Evolutionary conservation across 2,329 filamentous ascomycete species (phyloP).

Genomic region (Juglanconis sp.): DNA sequence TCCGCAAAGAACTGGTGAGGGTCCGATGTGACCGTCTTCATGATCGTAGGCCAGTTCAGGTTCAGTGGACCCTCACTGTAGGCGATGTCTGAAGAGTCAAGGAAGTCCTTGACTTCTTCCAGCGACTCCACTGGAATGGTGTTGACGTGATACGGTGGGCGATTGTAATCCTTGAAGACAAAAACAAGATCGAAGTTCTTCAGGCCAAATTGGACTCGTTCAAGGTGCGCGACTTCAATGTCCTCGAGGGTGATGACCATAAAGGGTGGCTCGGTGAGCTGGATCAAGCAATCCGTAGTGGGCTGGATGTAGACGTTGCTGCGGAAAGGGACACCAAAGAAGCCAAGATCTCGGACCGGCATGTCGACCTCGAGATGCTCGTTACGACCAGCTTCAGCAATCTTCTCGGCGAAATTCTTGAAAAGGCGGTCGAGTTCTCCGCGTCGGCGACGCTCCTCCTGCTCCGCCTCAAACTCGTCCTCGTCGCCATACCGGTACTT

Average conservation of each 20-base stretch:
- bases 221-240: conserved; percentile 92
- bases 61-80: conserved; percentile 94
- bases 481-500: conserved; percentile 98
- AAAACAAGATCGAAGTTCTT: conserved; percentile 99
- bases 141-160: conserved; percentile 91
- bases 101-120: conserved; percentile 95
- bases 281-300: conserved; percentile 93
- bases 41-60: conserved; percentile 97
- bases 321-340: conserved; percentile 93
- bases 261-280: conserved; percentile 95
- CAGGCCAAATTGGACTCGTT: conserved; percentile 92
- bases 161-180: conserved; percentile 94
- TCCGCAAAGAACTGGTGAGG: conserved; percentile 94
- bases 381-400: conserved; percentile 88
- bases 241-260: conserved; percentile 93
- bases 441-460: conserved; percentile 88
- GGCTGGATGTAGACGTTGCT: conserved; percentile 95
- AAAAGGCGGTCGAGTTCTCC: conserved; percentile 94
- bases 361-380: conserved; percentile 93
- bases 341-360: conserved; percentile 92
- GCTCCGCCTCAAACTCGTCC: conserved; percentile 97
- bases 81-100: conserved; percentile 92
- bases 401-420: conserved; percentile 95
- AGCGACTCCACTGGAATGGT: conserved; percentile 95
- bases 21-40: conserved; percentile 96